Base-by-base conservation (phyloP, 306 rosid species). In the Trifolium repens region DNA sequence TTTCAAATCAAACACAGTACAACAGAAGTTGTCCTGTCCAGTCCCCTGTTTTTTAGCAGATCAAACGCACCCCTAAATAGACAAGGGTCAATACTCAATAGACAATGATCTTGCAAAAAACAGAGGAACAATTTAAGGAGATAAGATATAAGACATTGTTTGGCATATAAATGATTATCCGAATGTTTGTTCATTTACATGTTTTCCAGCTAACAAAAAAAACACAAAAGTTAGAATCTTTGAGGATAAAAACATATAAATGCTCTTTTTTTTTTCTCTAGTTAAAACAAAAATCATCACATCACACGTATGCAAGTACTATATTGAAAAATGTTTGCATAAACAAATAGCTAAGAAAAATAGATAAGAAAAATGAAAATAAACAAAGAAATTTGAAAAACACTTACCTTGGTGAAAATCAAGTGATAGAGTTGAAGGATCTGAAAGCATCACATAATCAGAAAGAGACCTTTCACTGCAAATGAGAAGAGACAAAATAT, bases 381-480 rank as follows among this genome's bases (percentile, higher is more conserved):
- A 9, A 19, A 17, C 1, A 54, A 54, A 19, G 8, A 57, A 57
- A 57, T 57, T 57, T 10, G 9, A 24, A 24, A 67, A 79, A 22
- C 17, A 69, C 82, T 71, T 2, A 85, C 89, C 89, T 72, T 82
- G 69, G 72, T 65, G 64, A 39, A 37, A 37, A 37, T 37, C 8
- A 37, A 37, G 40, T 37, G 8, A 7, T 37, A 5, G 8, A 37
- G 40, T 37, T 37, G 72, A 67, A 67, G 72, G 49, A 30, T 84
- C 53, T 67, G 63, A 70, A 74, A 79, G 75, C 78, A 83, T 7
- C 64, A 43, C 39, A 34, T 35, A 19, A 71, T 10, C 46, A 17
- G 19, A 7, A 72, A 68, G 57, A n/a, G 64, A 60, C 32, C n/a
- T 66, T 68, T 17, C 26, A 44, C 59, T 58, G 68, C 67, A 79